Percentiles rank a stretch among this genome's conserved stretches.
Evolutionary conservation across 306 rosid genomes (phyloP).

Genomic region (Ormosia emarginata): DNA sequence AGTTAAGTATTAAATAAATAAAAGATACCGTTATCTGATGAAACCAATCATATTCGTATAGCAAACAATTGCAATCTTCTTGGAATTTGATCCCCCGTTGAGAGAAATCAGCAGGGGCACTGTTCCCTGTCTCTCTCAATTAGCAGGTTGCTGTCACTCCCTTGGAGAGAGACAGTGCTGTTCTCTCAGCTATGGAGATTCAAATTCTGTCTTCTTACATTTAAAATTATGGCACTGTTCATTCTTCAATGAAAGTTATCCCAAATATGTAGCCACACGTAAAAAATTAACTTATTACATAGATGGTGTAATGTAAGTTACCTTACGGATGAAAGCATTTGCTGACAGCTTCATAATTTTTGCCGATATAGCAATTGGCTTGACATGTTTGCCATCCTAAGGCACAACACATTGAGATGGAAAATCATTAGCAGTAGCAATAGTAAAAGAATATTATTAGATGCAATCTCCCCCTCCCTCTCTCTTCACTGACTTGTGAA

Average conservation of each 20-base stretch:
- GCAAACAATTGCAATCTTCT: not conserved
- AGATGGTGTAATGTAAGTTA: constrained; percentile 23
- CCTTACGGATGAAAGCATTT: constrained; percentile 72
- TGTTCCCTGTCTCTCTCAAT: not conserved
- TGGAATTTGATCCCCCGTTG: not conserved
- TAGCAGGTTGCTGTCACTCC: not conserved
- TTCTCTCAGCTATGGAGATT: not conserved
- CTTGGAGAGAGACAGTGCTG: not conserved
- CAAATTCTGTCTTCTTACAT: not conserved
- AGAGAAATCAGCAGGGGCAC: not conserved
- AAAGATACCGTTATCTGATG: not conserved
- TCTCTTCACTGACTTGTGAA: not conserved
- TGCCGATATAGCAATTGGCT: constrained; percentile 40
- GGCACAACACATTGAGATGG: constrained; percentile 20
- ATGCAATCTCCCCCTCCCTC: not conserved
- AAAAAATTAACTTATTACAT: not conserved
- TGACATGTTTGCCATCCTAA: constrained; percentile 55
- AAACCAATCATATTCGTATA: not conserved
- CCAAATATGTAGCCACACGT: not conserved
- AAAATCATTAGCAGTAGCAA: constrained; percentile 11
- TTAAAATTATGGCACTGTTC: not conserved
- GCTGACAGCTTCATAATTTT: constrained; percentile 57
- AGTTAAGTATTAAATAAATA: not conserved
- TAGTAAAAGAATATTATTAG: not conserved
- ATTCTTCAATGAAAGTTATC: not conserved